Conservation (phyloP, 2,329 filamentous ascomycete species). For the Colletotrichum navitas region DNA sequence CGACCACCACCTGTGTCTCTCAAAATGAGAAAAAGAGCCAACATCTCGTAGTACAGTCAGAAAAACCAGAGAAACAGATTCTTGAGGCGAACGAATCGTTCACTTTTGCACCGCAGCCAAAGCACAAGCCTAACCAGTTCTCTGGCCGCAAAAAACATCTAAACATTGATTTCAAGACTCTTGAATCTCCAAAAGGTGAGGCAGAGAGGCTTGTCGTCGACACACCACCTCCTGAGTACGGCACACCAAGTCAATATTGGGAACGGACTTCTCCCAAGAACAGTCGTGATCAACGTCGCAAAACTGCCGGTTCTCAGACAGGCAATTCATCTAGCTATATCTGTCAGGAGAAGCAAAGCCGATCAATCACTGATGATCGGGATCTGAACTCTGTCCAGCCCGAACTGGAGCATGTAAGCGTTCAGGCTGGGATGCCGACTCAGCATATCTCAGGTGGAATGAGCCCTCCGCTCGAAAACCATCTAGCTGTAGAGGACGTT, state of each 20-base stretch:
- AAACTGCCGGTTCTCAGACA: neutral
- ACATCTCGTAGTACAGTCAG: neutral
- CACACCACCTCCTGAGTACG: neutral
- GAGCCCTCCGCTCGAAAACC: neutral
- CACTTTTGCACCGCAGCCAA: slow-evolving; percentile 19
- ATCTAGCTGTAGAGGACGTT: neutral
- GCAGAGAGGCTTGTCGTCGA: too few species aligned
- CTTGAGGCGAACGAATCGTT: neutral
- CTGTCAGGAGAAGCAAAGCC: neutral
- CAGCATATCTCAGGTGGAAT: neutral
- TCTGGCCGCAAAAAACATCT: slow-evolving; percentile 19
- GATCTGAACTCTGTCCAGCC: neutral
- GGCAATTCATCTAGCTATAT: neutral
- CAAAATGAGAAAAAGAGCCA: neutral
- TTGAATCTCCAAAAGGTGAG: neutral
- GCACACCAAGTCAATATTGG: neutral
- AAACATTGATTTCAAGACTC: slow-evolving; percentile 2
- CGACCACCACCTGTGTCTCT: neutral
- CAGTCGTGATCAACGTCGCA: neutral
- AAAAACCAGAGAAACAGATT: neutral
- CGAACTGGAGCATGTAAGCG: neutral
- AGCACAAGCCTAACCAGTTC: slow-evolving; percentile 29
- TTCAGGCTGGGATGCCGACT: neutral
- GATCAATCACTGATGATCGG: neutral
- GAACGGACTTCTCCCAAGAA: neutral